Conservation (phyloP, 805 yeast genomes). For the Metschnikowia shivogae region DNA sequence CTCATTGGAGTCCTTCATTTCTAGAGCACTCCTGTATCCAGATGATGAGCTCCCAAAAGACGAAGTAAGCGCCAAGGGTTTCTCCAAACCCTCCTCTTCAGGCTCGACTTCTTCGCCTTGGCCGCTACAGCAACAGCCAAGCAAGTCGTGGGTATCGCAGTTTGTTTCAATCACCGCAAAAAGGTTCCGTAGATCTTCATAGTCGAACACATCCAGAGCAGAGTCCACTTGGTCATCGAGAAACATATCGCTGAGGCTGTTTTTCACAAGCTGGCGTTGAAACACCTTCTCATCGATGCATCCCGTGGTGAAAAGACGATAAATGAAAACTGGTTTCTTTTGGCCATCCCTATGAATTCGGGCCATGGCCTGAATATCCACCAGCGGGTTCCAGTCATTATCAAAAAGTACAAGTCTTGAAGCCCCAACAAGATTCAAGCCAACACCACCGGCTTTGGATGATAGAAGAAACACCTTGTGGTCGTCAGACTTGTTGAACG, state of each 20-base stretch:
- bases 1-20: slow-evolving; percentile 31
- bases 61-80: neutral
- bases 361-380: slow-evolving; percentile 93
- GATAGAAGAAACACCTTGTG: slow-evolving; percentile 66
- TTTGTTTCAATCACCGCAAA: slow-evolving; percentile 54
- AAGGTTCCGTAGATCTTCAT: slow-evolving; percentile 66
- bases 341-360: slow-evolving; percentile 95
- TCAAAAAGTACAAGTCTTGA: slow-evolving; percentile 81
- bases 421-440: slow-evolving; percentile 86
- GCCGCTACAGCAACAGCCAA: slow-evolving; percentile 61
- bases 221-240: slow-evolving; percentile 38
- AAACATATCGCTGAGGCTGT: slow-evolving; percentile 71
- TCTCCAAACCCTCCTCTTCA: neutral
- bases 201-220: slow-evolving; percentile 64
- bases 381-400: slow-evolving; percentile 96
- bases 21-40: slow-evolving; percentile 57
- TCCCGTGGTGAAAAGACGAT: slow-evolving; percentile 82
- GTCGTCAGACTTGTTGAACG: slow-evolving; percentile 53
- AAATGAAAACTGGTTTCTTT: slow-evolving; percentile 67
- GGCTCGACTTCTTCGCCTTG: slow-evolving; percentile 14
- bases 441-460: slow-evolving; percentile 92
- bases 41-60: slow-evolving; percentile 5
- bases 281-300: slow-evolving; percentile 91
- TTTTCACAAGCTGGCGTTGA: slow-evolving; percentile 86
- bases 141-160: slow-evolving; percentile 75